Evolutionary conservation across 1,139 yeast genomes (phyloP), one percentile per base, ranked within the genome.

Genomic region (Diutina neorugosa): DNA sequence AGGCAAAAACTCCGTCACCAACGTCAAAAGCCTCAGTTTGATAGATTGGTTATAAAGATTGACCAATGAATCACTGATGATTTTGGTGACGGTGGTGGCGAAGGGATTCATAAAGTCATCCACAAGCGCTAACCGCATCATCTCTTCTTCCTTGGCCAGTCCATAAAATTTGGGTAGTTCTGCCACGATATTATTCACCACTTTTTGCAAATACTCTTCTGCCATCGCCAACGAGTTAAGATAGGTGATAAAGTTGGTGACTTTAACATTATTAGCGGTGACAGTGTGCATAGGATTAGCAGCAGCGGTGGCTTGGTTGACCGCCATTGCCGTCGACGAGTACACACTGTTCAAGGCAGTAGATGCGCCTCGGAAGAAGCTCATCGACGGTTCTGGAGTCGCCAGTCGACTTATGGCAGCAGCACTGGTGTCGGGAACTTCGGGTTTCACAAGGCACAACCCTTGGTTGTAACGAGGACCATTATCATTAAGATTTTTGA

Each of bases 161-260:
- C 86, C 82, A 58, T 78, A 77, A 57, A 69, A 55, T 25, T 63
- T 62, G 18, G 56, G 40, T 31, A 61, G 61, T 52, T 61, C 69
- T 2, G 63, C 56, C 49, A 73, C 61, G 21, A 50, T n/a, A 54
- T 73, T 76, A 20, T 64, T 65, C 19, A 80, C 60, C 43, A 84
- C 69, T 54, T 76, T 77, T 4, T 66, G 63, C 46, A 84, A 70
- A 62, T 84, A 84, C 34, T 71, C 76, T 43, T 77, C 77, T 14
- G 85, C 81, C 51, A 78, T 67, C 4, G 83, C 78, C 11, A 86
- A 70, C 1, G 87, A 78, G 62, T 86, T 85, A 57, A 86, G 68
- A 55, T 82, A 75, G 2, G 82, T 67, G 46, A 84, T 69, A 61
- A 73, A 81, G 23, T 69, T 74, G 48, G 71, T 69, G 18, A 86